These are phyloP conservation scores for Rhynchosporium graminicola DNA, from an alignment of 2,329 filamentous ascomycete species.

Conservation along the genomic window DNA sequence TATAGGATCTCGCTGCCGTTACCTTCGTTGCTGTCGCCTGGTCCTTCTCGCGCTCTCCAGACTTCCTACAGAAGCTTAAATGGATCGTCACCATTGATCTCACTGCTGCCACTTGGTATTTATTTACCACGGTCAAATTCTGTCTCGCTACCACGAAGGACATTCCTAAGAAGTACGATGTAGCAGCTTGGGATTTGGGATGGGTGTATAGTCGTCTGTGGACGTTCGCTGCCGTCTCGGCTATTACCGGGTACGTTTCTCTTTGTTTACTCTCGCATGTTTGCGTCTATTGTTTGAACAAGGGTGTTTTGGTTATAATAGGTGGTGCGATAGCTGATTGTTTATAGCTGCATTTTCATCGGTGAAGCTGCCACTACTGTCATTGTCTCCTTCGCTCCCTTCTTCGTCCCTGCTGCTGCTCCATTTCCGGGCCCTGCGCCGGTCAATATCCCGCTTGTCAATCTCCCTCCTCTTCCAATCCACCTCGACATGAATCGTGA, in stretches of 20 bases:
- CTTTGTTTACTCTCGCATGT: no score
- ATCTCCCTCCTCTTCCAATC: not conserved
- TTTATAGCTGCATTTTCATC: no score
- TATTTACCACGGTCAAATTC: no score
- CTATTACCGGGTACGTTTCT: no score
- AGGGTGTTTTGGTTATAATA: no score
- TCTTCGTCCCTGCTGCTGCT: not conserved
- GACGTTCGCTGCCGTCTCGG: no score
- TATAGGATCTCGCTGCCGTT: not conserved
- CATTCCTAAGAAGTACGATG: no score
- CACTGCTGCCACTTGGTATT: not conserved
- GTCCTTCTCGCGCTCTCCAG: not conserved
- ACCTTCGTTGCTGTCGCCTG: not conserved
- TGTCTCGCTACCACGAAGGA: no score
- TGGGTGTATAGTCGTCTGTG: no score
- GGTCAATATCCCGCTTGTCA: not conserved
- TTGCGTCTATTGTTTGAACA: no score
- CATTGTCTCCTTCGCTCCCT: not conserved
- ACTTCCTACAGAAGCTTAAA: not conserved
- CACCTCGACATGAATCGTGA: not conserved
- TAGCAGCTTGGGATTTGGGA: no score
- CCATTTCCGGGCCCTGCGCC: not conserved
- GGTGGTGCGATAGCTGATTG: no score
- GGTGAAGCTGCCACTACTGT: not conserved
- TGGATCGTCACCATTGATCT: not conserved